Percentiles rank a stretch among this genome's conserved stretches.
phyloP scores from a whole-genome alignment of 2,329 filamentous ascomycete species.

The Penicillium sp. region DNA sequence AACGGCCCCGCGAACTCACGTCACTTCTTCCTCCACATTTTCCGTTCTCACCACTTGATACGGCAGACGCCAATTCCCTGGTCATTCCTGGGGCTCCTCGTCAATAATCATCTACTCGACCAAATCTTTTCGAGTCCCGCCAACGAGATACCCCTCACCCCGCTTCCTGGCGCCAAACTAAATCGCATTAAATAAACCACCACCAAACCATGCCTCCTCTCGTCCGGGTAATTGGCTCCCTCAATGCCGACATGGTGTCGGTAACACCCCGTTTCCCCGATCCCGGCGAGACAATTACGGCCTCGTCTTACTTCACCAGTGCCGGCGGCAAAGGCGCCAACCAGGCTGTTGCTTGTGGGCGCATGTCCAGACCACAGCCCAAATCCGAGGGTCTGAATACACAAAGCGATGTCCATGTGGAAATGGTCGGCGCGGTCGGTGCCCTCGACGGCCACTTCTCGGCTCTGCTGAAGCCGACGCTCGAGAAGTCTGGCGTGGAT shows the following conservation, averaged over 20 bases:
- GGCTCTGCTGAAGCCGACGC: slow-evolving; percentile 51
- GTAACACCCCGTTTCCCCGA: slow-evolving; percentile 76
- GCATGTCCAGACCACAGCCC: slow-evolving; percentile 60
- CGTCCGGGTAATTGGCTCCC: slow-evolving; percentile 82
- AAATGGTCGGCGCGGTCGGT: slow-evolving; percentile 71
- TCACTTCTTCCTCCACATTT: no score
- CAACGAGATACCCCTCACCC: no score
- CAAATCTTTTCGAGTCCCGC: no score
- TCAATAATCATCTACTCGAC: no score
- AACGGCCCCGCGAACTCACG: no score
- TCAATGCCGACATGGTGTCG: slow-evolving; percentile 91
- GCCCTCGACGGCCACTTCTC: slow-evolving; percentile 57
- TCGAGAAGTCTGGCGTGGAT: slow-evolving; percentile 59
- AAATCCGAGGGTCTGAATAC: slow-evolving; percentile 15
- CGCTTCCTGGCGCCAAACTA: no score
- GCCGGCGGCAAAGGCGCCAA: slow-evolving; percentile 94
- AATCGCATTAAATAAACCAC: no score
- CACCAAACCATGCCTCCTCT: slow-evolving; percentile 40
- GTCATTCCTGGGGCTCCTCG: no score
- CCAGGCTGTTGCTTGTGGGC: slow-evolving; percentile 83
- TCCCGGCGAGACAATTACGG: slow-evolving; percentile 81
- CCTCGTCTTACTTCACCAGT: slow-evolving; percentile 69
- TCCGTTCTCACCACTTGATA: no score
- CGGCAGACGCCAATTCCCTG: no score
- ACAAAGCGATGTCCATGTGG: slow-evolving; percentile 44